Evolutionary conservation across 2,329 filamentous ascomycete genomes (phyloP).

Genomic region (Trichophyton rubrum): DNA sequence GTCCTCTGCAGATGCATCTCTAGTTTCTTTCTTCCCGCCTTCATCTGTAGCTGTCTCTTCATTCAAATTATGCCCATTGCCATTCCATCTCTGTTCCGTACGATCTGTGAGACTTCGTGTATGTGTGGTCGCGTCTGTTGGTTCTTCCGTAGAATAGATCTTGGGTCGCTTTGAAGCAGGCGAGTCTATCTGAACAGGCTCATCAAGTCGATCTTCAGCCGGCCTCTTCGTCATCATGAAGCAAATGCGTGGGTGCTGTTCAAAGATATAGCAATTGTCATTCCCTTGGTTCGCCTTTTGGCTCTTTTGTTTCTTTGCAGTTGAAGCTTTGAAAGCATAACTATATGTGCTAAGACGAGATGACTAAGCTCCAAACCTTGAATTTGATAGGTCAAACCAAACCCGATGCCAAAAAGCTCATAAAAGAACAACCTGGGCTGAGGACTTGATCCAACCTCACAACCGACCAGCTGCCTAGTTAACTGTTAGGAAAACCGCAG

Average conservation of each 20-base stretch:
- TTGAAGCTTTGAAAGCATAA: neutral
- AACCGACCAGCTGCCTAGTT: too few relatives aligned
- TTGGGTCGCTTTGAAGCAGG: slow-evolving; percentile 35
- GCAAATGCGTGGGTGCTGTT: neutral
- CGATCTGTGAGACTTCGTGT: slow-evolving; percentile 8
- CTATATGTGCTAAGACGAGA: too few relatives aligned
- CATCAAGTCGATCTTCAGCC: slow-evolving; percentile 33
- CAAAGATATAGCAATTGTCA: neutral
- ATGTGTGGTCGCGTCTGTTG: neutral
- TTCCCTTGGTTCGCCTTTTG: neutral
- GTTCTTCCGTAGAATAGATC: slow-evolving; percentile 23
- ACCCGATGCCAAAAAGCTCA: too few relatives aligned
- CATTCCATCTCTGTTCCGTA: slow-evolving; percentile 22
- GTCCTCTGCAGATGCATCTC: slow-evolving; percentile 22
- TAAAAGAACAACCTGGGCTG: too few relatives aligned
- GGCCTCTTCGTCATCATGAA: slow-evolving; percentile 35
- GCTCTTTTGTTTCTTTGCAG: neutral
- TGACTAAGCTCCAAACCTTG: too few relatives aligned
- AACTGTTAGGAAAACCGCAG: too few relatives aligned
- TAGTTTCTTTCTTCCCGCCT: slow-evolving; percentile 50
- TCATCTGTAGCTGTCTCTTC: slow-evolving; percentile 47
- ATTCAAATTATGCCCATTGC: slow-evolving; percentile 26
- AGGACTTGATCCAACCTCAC: too few relatives aligned
- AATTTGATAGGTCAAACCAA: too few relatives aligned
- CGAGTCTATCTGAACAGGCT: slow-evolving; percentile 24